A percentile compares a stretch with the other conserved stretches of the same genome.
These are phyloP conservation scores for Solanum ossicruentum DNA, from an alignment of 257 asterid genomes.

Conservation along the genomic window DNA sequence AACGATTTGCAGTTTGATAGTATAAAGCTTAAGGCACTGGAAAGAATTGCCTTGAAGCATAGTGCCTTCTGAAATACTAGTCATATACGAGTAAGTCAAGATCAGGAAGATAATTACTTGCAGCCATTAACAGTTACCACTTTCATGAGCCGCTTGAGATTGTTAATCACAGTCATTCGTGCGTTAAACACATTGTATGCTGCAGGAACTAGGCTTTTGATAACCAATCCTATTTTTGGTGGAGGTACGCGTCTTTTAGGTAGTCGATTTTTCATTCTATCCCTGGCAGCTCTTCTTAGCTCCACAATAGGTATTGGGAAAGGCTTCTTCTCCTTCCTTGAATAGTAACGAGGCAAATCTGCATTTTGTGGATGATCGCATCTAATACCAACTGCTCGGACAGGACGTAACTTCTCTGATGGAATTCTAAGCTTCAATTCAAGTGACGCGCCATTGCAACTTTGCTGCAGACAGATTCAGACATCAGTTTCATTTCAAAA, in stretches of 20 bases:
- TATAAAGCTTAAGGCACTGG: neutral
- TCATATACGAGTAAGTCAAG: neutral
- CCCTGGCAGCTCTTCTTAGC: slow-evolving; percentile 79
- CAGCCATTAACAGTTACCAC: slow-evolving; percentile 75
- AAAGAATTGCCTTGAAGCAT: neutral
- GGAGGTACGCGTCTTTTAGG: slow-evolving; percentile 60
- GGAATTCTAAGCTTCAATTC: slow-evolving; percentile 19
- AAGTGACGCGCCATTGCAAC: slow-evolving; percentile 18
- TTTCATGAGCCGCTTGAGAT: slow-evolving; percentile 81
- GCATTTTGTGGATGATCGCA: slow-evolving; percentile 75
- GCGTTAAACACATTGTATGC: slow-evolving; percentile 73
- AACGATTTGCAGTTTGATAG: neutral
- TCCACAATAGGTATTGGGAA: slow-evolving; percentile 87
- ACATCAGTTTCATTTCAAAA: neutral
- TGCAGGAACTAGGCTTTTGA: slow-evolving; percentile 50
- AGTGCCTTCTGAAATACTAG: neutral
- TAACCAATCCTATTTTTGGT: slow-evolving; percentile 77
- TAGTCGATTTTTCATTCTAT: slow-evolving; percentile 59
- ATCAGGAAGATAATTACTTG: slow-evolving; percentile 50
- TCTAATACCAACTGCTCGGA: slow-evolving; percentile 20
- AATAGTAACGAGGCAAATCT: slow-evolving; percentile 80
- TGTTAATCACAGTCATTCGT: slow-evolving; percentile 58
- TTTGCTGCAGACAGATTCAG: slow-evolving; percentile 25
- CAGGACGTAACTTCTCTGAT: slow-evolving; percentile 11
- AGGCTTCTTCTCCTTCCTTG: slow-evolving; percentile 85